phyloP scores from a whole-genome alignment of 2,329 filamentous ascomycete genomes.

The Fusarium sp. region DNA sequence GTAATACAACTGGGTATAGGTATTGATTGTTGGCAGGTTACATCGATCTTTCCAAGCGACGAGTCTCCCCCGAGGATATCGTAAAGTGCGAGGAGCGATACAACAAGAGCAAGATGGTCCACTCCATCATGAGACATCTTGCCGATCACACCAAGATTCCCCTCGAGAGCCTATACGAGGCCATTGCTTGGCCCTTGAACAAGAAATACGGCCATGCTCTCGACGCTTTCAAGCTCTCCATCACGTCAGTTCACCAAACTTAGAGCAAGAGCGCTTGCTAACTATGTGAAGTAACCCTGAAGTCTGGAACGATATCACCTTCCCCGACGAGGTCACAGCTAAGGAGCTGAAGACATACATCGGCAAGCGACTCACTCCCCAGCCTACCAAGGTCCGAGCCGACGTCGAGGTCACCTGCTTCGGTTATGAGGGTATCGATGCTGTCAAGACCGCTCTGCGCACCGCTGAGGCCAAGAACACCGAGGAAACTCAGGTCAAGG shows the following conservation, averaged over 20 bases:
- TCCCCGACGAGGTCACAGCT: constrained; percentile 85
- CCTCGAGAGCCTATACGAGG: constrained; percentile 95
- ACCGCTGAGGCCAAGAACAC: constrained; percentile 95
- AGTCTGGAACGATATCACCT: constrained; percentile 93
- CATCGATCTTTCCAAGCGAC: constrained; percentile 98
- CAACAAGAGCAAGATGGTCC: constrained; percentile 99
- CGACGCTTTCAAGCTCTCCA: constrained; percentile 98
- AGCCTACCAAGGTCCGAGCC: constrained; percentile 98
- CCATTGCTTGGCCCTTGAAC: constrained; percentile 96
- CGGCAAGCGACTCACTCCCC: constrained; percentile 94
- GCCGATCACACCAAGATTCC: constrained; percentile 95
- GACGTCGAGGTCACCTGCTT: constrained; percentile 97
- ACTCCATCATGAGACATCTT: constrained; percentile 98
- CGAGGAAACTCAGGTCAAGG: constrained; percentile 93
- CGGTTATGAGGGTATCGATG: constrained; percentile 97
- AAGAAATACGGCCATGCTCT: constrained; percentile 97
- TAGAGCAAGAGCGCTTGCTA: constrained; percentile 7
- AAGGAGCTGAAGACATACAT: constrained; percentile 96
- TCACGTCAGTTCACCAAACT: constrained; percentile 74
- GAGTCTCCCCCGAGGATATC: constrained; percentile 97
- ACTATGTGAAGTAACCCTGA: constrained; percentile 80
- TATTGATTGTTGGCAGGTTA: constrained; percentile 67
- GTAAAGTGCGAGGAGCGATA: constrained; percentile 99
- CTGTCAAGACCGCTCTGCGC: constrained; percentile 92
- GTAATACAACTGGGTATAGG: constrained; percentile 38